Base-by-base conservation (phyloP, 495 filamentous ascomycete species). In the Lasiosphaeriaceae sp. region DNA sequence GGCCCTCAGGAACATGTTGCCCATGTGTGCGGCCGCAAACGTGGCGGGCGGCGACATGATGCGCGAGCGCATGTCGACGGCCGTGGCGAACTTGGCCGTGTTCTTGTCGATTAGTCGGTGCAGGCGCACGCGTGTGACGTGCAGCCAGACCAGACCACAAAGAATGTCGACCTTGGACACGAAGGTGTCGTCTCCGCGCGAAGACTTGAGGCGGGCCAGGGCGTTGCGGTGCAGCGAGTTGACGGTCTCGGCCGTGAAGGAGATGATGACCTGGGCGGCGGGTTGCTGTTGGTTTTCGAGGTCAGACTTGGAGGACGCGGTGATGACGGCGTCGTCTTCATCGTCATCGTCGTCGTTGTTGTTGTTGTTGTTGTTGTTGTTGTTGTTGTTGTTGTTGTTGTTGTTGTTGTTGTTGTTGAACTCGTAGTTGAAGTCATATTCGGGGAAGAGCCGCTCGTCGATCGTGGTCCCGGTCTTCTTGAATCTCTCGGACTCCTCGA, bases 111-210 rank as follows among this genome's bases (percentile, higher is more conserved):
- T n/a, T 47, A 63, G 49, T 12, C 48, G 52, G 12, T n/a, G 31
- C 11, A 47, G 37, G 3, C 60, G 47, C 9, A 34, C 60, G 46
- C 60, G 60, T 1, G 52, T 63, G 29, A 59, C 24, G 41, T 50
- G 24, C 4, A 63, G 0, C 60, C 60, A 63, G 22, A 21, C 11
- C 1, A 63, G 41, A 12, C n/a, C 60, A 14, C 52, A 58, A 29
- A 63, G 20, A 2, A 47, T 22, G 53, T 58, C 60, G 1, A 37
- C 22, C 1, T 5, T 26, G 3, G 55, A 49, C 14, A 56, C 45
- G 20, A 58, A 62, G 2, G 46, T 23, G 26, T 8, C 0, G 19
- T 12, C 21, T 29, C 24, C 50, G 34, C 34, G 12, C 7, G 12
- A 2, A 0, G 31, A 37, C 16, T 34, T 35, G 34, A 59, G 34